These are phyloP conservation scores for Lentinula sp. DNA, from an alignment of 768 basidiomycete genomes.

Conservation along the genomic window DNA sequence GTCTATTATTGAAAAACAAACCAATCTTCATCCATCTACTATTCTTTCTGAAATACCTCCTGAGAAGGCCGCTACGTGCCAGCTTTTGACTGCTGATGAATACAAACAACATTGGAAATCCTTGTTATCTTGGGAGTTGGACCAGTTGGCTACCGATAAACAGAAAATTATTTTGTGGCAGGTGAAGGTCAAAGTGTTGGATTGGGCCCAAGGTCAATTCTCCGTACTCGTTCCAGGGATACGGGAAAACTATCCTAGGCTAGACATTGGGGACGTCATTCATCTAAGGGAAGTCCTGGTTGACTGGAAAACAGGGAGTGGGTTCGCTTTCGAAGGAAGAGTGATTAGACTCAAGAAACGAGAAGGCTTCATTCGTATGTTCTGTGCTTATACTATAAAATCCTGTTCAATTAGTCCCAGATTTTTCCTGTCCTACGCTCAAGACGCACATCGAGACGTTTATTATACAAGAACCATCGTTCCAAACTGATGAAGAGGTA, in stretches of 20 bases:
- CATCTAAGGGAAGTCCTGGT: conserved; percentile 36
- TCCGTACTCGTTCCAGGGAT: conserved; percentile 7
- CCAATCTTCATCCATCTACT: conserved; percentile 12
- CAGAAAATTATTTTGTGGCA: conserved; percentile 41
- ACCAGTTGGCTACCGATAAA: conserved; percentile 32
- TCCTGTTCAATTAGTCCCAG: conserved; percentile 14
- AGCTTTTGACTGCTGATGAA: conserved; percentile 20
- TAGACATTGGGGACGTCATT: conserved; percentile 40
- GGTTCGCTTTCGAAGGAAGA: conserved; percentile 38
- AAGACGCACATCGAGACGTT: conserved; percentile 33
- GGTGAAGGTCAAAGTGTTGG: conserved; percentile 9
- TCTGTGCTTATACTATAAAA: neutral
- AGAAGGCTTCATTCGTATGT: conserved; percentile 42
- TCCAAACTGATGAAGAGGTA: conserved; percentile 27
- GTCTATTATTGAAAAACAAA: conserved; percentile 25
- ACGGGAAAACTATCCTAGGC: conserved; percentile 29
- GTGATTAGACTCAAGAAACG: conserved; percentile 37
- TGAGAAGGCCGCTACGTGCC: conserved; percentile 11
- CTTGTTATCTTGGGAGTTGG: conserved; percentile 41
- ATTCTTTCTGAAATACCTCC: conserved; percentile 20
- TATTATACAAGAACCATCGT: conserved; percentile 16
- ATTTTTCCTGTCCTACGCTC: conserved; percentile 34
- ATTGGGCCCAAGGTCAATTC: conserved; percentile 9
- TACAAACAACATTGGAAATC: conserved; percentile 37
- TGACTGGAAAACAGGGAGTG: conserved; percentile 24